Percentiles rank a stretch among this genome's conserved stretches.
Evolutionary conservation across 148 eudicot genomes (phyloP).

Genomic region (Vaccinium myrtillus): DNA sequence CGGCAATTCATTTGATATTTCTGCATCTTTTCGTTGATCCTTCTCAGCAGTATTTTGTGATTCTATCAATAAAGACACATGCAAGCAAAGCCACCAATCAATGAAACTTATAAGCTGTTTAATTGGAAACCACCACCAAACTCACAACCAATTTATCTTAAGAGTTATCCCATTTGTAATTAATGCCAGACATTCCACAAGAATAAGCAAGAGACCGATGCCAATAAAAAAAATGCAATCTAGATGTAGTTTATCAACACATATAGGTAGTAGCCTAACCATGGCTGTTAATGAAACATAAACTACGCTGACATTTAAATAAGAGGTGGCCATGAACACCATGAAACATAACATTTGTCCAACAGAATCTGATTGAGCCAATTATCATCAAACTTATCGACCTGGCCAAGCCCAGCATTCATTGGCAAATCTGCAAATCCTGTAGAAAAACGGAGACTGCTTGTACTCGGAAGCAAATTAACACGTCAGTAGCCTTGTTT

Average conservation of each 20-base stretch:
- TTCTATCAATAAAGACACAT: slow-evolving; percentile 3
- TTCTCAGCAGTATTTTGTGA: slow-evolving; percentile 34
- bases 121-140: neutral
- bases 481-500: neutral
- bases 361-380: neutral
- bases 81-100: neutral
- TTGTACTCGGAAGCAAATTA: neutral
- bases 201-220: neutral
- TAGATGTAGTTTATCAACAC: neutral
- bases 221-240: neutral
- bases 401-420: neutral
- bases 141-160: neutral
- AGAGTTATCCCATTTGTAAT: neutral
- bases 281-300: neutral
- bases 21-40: slow-evolving; percentile 30
- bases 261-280: neutral
- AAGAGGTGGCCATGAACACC: neutral
- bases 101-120: neutral
- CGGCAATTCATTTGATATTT: slow-evolving; percentile 24
- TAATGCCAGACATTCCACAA: neutral
- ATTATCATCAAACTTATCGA: neutral
- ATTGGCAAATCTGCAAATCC: neutral
- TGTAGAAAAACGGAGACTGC: neutral
- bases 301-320: neutral
- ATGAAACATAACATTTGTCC: neutral